Percentiles rank a stretch among this genome's conserved stretches.
phyloP scores from a whole-genome alignment of 75 land plant genomes.

The Selaginella tamariscina region DNA sequence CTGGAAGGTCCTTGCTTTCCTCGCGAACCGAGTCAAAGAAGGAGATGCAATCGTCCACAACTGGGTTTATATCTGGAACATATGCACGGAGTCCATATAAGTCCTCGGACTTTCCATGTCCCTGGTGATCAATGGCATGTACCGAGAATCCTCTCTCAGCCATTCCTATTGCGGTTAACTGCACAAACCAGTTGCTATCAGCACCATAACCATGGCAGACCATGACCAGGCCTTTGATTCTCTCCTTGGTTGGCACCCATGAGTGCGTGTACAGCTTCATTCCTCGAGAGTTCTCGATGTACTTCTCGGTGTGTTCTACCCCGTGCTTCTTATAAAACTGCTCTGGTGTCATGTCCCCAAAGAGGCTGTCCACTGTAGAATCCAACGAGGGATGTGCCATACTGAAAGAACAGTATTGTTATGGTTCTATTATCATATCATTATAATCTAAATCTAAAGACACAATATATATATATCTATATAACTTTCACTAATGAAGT shows the following conservation, averaged over 20 bases:
- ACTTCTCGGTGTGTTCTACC: slow-evolving; percentile 41
- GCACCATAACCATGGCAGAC: slow-evolving; percentile 83
- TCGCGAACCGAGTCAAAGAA: slow-evolving; percentile 45
- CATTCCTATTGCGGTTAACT: slow-evolving; percentile 66
- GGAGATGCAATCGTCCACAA: slow-evolving; percentile 66
- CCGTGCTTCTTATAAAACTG: slow-evolving; percentile 77
- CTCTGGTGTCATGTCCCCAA: slow-evolving; percentile 37
- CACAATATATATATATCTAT: no score
- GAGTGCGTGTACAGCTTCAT: slow-evolving; percentile 71
- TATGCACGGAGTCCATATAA: slow-evolving; percentile 43
- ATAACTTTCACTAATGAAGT: no score
- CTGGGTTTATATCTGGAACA: slow-evolving; percentile 68
- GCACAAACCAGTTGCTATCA: slow-evolving; percentile 76
- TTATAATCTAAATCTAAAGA: no score
- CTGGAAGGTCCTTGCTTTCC: slow-evolving; percentile 26
- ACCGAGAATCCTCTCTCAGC: slow-evolving; percentile 63
- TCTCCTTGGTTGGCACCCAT: slow-evolving; percentile 41
- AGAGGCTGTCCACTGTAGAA: slow-evolving; percentile 52
- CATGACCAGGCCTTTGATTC: slow-evolving; percentile 32
- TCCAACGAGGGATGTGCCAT: slow-evolving; percentile 51
- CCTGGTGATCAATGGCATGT: slow-evolving; percentile 86
- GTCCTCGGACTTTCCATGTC: slow-evolving; percentile 79
- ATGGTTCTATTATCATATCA: no score
- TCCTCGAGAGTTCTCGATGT: slow-evolving; percentile 50
- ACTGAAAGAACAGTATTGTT: no score